Evolutionary conservation across 2,329 filamentous ascomycete genomes (phyloP).

Genomic region (Hirsutella rhossiliensis): DNA sequence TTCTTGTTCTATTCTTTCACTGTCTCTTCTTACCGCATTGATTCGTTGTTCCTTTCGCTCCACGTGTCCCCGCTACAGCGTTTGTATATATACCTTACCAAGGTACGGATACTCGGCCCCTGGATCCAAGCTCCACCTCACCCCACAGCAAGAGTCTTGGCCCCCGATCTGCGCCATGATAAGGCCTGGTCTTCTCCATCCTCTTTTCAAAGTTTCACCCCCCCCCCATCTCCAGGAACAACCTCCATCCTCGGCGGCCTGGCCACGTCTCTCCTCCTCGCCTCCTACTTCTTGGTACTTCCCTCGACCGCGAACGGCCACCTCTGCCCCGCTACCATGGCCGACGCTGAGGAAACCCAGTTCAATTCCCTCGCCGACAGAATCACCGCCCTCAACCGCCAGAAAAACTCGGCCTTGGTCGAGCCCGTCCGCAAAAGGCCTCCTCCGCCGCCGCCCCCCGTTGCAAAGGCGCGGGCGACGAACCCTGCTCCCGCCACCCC

Average conservation of each 20-base stretch:
- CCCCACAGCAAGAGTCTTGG: no score
- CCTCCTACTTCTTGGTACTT: not conserved
- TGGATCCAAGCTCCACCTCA: no score
- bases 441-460: conserved; percentile 27
- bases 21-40: no score
- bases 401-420: conserved; percentile 42
- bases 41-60: not conserved
- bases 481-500: no score
- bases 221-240: no score
- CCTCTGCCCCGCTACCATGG: conserved; percentile 27
- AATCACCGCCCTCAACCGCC: conserved; percentile 50
- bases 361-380: conserved; percentile 49
- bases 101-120: no score
- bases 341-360: conserved; percentile 48
- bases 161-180: no score
- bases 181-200: no score
- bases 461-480: conserved; percentile 15
- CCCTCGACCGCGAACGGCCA: not conserved
- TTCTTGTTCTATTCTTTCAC: no score
- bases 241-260: no score
- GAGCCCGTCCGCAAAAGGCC: conserved; percentile 29
- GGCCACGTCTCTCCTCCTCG: not conserved
- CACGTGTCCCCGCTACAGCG: not conserved
- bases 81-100: no score
- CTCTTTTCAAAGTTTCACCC: no score